Percentiles rank a stretch among this genome's conserved stretches.
phyloP scores from a whole-genome alignment of 177 flowering plant species.

The Vitis hybrid region DNA sequence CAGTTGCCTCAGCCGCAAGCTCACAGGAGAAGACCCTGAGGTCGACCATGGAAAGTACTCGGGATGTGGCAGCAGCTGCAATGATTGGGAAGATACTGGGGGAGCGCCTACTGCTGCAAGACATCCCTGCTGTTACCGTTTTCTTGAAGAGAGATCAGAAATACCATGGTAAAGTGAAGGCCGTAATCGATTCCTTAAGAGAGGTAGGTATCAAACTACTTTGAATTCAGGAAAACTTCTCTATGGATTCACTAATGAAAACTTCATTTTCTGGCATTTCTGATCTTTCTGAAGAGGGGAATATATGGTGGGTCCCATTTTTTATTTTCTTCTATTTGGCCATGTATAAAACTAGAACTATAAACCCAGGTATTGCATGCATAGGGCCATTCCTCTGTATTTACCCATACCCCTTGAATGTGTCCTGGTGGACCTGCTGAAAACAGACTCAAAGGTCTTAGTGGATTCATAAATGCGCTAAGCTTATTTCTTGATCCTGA shows the following conservation, averaged over 20 bases:
- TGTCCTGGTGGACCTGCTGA: too few species aligned
- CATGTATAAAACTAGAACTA: neutral
- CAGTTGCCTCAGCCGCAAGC: conserved; percentile 59
- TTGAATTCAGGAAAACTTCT: conserved; percentile 3
- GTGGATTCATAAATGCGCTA: too few species aligned
- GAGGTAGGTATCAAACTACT: conserved; percentile 48
- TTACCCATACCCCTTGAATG: too few species aligned
- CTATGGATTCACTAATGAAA: neutral
- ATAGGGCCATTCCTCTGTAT: too few species aligned
- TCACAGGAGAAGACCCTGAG: conserved; percentile 59
- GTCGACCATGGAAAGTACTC: conserved; percentile 38
- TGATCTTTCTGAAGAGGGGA: neutral
- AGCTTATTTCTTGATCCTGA: too few species aligned
- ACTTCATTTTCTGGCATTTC: neutral
- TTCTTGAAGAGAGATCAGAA: conserved; percentile 48
- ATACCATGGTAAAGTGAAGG: conserved; percentile 70
- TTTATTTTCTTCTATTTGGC: too few species aligned
- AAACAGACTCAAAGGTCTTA: too few species aligned
- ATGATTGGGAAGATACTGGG: conserved; percentile 63
- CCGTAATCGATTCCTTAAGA: conserved; percentile 55
- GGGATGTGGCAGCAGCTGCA: conserved; percentile 68
- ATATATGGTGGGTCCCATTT: neutral
- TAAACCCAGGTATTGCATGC: too few species aligned
- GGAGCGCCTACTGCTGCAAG: conserved; percentile 47
- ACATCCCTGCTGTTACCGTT: conserved; percentile 60